Base-by-base conservation (phyloP, 257 asterid genomes). In the Plectranthus barbatus region DNA sequence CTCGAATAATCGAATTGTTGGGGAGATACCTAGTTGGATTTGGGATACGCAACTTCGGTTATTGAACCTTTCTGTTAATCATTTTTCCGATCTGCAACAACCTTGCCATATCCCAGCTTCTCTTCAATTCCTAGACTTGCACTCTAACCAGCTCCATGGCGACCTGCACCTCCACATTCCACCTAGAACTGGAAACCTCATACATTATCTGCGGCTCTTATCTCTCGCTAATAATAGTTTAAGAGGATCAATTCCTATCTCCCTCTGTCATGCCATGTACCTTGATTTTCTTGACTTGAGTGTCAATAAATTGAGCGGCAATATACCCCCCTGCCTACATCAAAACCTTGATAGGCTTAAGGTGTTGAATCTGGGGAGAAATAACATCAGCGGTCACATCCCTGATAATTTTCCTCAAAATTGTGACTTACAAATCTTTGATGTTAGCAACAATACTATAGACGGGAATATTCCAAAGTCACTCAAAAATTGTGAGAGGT, bases 31-130 rank as follows among this genome's bases (percentile, higher is more conserved):
- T 3, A 31, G 36, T 31, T 31, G 36, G 36, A 31, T 31, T 31
- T 31, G 36, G 36, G 36, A 0, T 17, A 55, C 52, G 29, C 3
- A 1, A 23, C 29, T 23, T 4, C 4, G 4, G 1, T 1, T 4
- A 5, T 9, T 80, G 53, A 74, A 80, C 54, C 71, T 77, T 33
- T 80, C 83, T 12, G 9, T 0, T 17, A 80, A 77, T 56, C 31
- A 4, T 1, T 42, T 81, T 13, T 64, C 10, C 7, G 41, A n/a
- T 60, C 7, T 34, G 11, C 67, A 79, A 48, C 62, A 19, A 39
- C 79, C 82, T 4, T 60, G 56, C 40, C 13, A 3, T 0, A 3
- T 47, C 46, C n/a, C 73, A 2, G 0, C 0, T 44, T 67, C 74
- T 9, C n/a, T n/a, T n/a, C n/a, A n/a, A 0, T 6, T 56, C 0